These are phyloP conservation scores for Funneliformis mosseae DNA, from an alignment of 192 early-diverging fungal genomes.

Conservation along the genomic window DNA sequence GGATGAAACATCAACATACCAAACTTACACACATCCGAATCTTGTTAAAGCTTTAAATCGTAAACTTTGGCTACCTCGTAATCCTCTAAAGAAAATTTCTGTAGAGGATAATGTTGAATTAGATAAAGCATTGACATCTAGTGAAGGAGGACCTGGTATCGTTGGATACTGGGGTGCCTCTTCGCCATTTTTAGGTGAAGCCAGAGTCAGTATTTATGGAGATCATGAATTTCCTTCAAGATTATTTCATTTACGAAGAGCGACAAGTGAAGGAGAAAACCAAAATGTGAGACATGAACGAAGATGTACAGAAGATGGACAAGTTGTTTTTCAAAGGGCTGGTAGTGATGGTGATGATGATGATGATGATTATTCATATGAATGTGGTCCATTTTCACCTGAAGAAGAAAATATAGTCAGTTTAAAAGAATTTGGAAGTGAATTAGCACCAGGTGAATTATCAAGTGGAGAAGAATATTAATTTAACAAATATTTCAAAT, in stretches of 20 bases:
- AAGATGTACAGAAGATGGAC: not conserved
- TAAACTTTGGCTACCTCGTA: slow-evolving; percentile 45
- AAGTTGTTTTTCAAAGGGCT: not conserved
- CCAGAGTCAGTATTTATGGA: slow-evolving; percentile 15
- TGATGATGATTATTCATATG: not conserved
- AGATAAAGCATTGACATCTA: slow-evolving; percentile 41
- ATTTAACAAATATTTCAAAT: too few species aligned
- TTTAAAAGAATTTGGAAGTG: slow-evolving; percentile 8
- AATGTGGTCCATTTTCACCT: slow-evolving; percentile 1
- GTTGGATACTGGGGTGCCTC: slow-evolving; percentile 32
- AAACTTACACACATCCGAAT: slow-evolving; percentile 51
- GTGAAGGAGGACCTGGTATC: not conserved
- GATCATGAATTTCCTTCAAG: slow-evolving; percentile 5
- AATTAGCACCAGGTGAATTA: slow-evolving; percentile 16
- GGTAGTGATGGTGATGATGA: not conserved
- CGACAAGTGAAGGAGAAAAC: not conserved
- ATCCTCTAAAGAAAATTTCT: slow-evolving; percentile 44
- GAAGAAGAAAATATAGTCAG: slow-evolving; percentile 8
- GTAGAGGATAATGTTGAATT: slow-evolving; percentile 45
- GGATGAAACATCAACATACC: slow-evolving; percentile 42
- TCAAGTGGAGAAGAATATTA: slow-evolving; percentile 22
- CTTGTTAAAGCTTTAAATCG: slow-evolving; percentile 44
- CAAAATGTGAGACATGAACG: not conserved
- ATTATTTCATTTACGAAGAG: not conserved
- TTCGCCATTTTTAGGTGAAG: slow-evolving; percentile 14